These are phyloP conservation scores for Ambrosia hybrid DNA, from an alignment of 140 eudicot genomes.

Conservation along the genomic window DNA sequence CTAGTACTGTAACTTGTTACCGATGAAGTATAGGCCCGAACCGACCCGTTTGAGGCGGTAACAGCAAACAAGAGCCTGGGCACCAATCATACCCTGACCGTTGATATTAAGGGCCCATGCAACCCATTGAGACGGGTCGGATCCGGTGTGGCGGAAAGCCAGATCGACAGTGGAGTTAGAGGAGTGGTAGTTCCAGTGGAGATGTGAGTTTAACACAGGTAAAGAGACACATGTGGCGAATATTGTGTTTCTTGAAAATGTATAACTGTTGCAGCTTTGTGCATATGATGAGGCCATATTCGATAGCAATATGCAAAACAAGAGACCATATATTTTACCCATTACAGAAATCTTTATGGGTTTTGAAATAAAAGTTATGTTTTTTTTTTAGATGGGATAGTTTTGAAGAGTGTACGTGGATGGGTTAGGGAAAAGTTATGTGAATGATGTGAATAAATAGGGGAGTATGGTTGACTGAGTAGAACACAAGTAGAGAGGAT, in stretches of 20 bases:
- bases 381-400: too few relatives aligned
- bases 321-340: slow-evolving; percentile 21
- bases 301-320: slow-evolving; percentile 27
- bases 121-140: slow-evolving; percentile 61
- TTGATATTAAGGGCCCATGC: slow-evolving; percentile 63
- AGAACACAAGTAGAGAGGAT: not conserved
- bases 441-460: too few relatives aligned
- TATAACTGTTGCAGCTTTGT: slow-evolving; percentile 37
- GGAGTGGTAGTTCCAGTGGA: slow-evolving; percentile 67
- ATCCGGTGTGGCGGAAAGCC: slow-evolving; percentile 64
- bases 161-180: slow-evolving; percentile 55
- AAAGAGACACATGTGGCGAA: slow-evolving; percentile 50
- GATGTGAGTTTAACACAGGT: slow-evolving; percentile 54
- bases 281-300: slow-evolving; percentile 27
- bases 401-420: not conserved
- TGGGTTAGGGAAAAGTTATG: too few relatives aligned
- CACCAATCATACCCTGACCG: slow-evolving; percentile 46
- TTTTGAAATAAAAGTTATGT: not conserved
- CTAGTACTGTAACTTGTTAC: not conserved
- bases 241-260: slow-evolving; percentile 40
- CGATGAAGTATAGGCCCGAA: slow-evolving; percentile 49
- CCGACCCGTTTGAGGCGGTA: slow-evolving; percentile 37
- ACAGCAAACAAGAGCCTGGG: slow-evolving; percentile 23
- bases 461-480: not conserved
- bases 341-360: slow-evolving; percentile 18